These are phyloP conservation scores for Cordyceps tenuipes DNA, from an alignment of 2,329 filamentous ascomycete species.

Conservation along the genomic window DNA sequence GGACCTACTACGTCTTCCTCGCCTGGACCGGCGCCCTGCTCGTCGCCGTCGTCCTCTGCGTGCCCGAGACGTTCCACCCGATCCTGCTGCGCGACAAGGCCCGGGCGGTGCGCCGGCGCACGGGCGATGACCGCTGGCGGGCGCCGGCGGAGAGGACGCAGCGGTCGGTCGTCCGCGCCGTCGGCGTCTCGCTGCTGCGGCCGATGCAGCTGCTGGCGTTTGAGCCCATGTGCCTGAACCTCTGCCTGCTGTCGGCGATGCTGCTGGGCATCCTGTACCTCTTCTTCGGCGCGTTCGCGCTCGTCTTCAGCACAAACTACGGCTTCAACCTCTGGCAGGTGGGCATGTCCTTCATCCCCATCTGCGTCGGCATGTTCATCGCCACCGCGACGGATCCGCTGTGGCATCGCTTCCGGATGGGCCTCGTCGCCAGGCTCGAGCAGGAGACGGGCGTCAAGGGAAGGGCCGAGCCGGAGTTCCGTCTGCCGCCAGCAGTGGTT, in stretches of 20 bases:
- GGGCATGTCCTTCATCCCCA: slow-evolving; percentile 69
- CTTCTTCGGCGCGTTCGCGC: slow-evolving; percentile 80
- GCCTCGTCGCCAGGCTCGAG: slow-evolving; percentile 47
- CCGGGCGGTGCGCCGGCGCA: slow-evolving; percentile 58
- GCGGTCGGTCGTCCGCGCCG: slow-evolving; percentile 55
- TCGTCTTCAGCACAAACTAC: slow-evolving; percentile 69
- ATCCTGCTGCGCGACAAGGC: slow-evolving; percentile 69
- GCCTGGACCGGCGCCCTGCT: slow-evolving; percentile 70
- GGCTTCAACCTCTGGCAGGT: slow-evolving; percentile 71
- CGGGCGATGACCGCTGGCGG: slow-evolving; percentile 66
- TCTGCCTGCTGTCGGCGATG: slow-evolving; percentile 76
- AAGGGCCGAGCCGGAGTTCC: slow-evolving; percentile 75
- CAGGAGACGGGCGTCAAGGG: slow-evolving; percentile 42
- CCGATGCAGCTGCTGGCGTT: slow-evolving; percentile 72
- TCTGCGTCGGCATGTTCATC: slow-evolving; percentile 58
- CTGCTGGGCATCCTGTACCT: slow-evolving; percentile 83
- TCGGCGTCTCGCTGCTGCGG: slow-evolving; percentile 52
- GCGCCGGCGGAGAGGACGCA: slow-evolving; percentile 68
- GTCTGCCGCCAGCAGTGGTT: slow-evolving; percentile 64
- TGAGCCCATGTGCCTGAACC: slow-evolving; percentile 77
- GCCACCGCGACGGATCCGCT: slow-evolving; percentile 57
- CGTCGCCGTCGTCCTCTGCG: slow-evolving; percentile 56
- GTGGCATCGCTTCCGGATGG: slow-evolving; percentile 53
- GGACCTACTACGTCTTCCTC: slow-evolving; percentile 76
- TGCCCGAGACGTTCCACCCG: slow-evolving; percentile 84